Evolutionary conservation across 2,329 filamentous ascomycete genomes (phyloP).

Genomic region (Phaeosphaeriaceae sp.): DNA sequence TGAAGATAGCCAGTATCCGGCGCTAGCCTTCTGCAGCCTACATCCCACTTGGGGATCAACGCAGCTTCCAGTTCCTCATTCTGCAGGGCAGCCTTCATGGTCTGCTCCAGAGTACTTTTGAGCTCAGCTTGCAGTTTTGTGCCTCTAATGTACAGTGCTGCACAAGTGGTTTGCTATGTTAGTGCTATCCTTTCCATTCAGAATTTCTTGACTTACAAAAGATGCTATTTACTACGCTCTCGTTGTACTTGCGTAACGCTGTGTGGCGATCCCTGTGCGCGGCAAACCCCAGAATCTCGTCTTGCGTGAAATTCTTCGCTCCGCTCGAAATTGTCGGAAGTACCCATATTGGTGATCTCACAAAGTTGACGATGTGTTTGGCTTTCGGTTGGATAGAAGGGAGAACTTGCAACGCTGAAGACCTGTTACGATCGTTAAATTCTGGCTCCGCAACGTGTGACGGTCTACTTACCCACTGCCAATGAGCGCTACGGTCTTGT

Average conservation of each 20-base stretch:
- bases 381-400: constrained; percentile 50
- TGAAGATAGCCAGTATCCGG: neutral
- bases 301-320: neutral
- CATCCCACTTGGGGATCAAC: constrained; percentile 1
- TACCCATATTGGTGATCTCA: constrained; percentile 56
- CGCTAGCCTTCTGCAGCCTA: constrained; percentile 1
- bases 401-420: constrained; percentile 58
- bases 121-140: neutral
- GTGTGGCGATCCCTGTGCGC: neutral
- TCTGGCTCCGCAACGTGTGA: neutral
- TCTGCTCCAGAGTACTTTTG: neutral
- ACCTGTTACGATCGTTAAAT: neutral
- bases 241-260: neutral
- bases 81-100: neutral
- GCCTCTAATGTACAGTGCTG: neutral
- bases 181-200: neutral
- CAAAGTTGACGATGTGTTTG: constrained; percentile 52
- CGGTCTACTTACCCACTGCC: constrained; percentile 47
- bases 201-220: neutral
- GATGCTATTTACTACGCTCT: neutral
- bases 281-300: neutral
- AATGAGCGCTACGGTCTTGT: constrained; percentile 58
- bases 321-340: constrained; percentile 7
- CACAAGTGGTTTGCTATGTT: neutral
- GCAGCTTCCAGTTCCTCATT: neutral